Evolutionary conservation across 1,284 basidiomycete species (phyloP).

Genomic region (Vanrija pseudolonga): DNA sequence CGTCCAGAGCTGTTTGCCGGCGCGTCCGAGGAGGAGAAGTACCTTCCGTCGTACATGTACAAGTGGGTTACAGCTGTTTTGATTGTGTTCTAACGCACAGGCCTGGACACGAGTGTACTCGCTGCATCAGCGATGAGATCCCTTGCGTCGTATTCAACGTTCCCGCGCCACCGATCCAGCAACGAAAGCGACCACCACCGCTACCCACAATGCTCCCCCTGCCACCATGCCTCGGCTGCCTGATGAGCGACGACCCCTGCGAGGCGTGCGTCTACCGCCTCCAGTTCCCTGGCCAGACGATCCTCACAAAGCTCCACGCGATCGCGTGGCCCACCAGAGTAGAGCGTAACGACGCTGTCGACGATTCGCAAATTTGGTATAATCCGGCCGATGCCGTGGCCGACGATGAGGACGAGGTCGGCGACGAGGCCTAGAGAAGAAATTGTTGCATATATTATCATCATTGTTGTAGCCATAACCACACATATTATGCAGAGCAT

Average conservation of each 20-base stretch:
- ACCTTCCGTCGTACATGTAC: constrained; percentile 6
- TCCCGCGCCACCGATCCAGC: neutral
- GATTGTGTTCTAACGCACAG: constrained; percentile 1
- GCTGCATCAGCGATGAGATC: neutral
- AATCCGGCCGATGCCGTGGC: neutral
- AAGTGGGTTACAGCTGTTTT: neutral
- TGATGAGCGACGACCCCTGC: neutral
- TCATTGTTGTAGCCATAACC: too few species aligned
- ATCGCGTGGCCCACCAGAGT: neutral
- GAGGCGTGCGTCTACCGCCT: neutral
- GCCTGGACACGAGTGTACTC: neutral
- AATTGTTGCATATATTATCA: too few species aligned
- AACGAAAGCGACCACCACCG: neutral
- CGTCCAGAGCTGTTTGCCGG: neutral
- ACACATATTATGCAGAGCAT: too few species aligned
- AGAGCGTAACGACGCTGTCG: neutral
- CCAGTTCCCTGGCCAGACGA: neutral
- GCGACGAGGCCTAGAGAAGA: too few species aligned
- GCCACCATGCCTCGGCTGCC: constrained; percentile 1
- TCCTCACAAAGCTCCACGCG: neutral
- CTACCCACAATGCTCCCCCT: neutral
- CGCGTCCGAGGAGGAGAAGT: neutral
- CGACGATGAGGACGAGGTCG: too few species aligned
- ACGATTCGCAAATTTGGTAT: constrained; percentile 1
- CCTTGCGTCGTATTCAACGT: neutral